Evolutionary conservation across 148 eudicot genomes (phyloP).

Genomic region (Chenopodium formosanum): DNA sequence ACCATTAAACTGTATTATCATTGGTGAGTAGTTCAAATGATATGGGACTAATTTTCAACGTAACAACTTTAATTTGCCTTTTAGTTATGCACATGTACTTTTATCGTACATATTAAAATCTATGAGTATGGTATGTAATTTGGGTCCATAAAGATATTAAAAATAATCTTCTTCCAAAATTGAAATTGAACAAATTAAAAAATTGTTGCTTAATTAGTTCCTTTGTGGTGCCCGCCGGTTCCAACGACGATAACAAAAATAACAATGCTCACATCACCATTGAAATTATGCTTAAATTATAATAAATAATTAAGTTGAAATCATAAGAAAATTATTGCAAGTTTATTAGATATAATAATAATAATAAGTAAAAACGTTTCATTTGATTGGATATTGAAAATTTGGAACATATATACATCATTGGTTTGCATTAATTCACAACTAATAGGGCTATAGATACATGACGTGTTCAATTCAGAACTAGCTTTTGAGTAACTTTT

Average conservation of each 20-base stretch:
- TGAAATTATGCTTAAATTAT: background rate
- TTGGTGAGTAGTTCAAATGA: no score
- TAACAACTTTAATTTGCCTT: background rate
- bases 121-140: background rate
- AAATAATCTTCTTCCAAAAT: background rate
- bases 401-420: no score
- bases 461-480: no score
- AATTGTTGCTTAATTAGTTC: background rate
- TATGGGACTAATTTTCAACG: background rate
- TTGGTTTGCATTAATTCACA: no score
- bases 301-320: background rate
- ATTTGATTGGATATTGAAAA: no score
- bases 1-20: no score
- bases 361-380: no score
- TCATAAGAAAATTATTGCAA: no score
- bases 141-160: background rate
- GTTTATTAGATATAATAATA: no score
- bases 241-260: background rate
- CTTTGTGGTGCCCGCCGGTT: background rate
- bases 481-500: no score
- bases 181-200: background rate
- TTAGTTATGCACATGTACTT: background rate
- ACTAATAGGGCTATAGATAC: no score
- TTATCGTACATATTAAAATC: background rate
- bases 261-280: background rate